phyloP scores from a whole-genome alignment of 192 early-diverging fungal genomes.

The Backusella westeae region DNA sequence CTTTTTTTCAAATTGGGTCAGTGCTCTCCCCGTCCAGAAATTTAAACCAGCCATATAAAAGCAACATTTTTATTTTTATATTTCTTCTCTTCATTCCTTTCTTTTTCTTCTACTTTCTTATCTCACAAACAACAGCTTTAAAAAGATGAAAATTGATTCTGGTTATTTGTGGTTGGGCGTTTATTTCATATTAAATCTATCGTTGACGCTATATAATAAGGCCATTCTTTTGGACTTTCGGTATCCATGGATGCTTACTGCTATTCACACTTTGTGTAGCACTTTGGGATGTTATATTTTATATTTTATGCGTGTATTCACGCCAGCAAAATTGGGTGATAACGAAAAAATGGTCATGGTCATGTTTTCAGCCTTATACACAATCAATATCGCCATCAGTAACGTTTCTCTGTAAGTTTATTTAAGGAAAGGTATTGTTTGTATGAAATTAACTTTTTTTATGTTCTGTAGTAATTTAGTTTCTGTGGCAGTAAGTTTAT shows the following conservation, averaged over 20 bases:
- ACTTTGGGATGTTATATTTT: constrained; percentile 51
- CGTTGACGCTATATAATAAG: constrained; percentile 67
- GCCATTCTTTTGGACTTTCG: constrained; percentile 57
- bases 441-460: background rate
- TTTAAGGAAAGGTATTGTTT: background rate
- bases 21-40: background rate
- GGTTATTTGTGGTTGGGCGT: constrained; percentile 40
- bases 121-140: background rate
- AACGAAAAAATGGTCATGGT: constrained; percentile 47
- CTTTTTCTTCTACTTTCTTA: background rate
- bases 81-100: background rate
- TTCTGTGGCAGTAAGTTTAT: constrained; percentile 17
- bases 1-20: background rate
- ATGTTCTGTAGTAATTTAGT: constrained; percentile 7
- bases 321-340: constrained; percentile 35
- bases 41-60: background rate
- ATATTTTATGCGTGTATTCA: constrained; percentile 28
- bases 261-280: constrained; percentile 61
- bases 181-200: constrained; percentile 61
- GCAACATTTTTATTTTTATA: background rate
- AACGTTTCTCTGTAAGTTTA: constrained; percentile 58
- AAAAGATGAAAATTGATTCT: constrained; percentile 12
- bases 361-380: constrained; percentile 69
- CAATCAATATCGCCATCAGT: constrained; percentile 70
- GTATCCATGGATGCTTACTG: constrained; percentile 74